Base-by-base conservation (phyloP, 768 basidiomycete species). In the Nevesoporus exiguus region DNA sequence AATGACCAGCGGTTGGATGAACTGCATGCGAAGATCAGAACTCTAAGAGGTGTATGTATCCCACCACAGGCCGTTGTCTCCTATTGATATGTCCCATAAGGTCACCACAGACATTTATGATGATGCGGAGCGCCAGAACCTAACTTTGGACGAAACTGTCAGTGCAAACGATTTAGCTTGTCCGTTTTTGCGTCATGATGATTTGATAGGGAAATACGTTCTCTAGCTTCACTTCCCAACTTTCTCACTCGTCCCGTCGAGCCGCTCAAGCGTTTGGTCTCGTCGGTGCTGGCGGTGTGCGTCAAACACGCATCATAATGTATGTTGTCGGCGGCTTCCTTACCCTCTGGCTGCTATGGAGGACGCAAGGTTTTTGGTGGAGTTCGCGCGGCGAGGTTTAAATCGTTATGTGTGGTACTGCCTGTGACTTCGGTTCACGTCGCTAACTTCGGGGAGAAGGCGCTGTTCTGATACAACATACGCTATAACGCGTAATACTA, bases 101-200 rank as follows among this genome's bases (percentile, higher is more conserved):
- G 79, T 94, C n/a, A 93, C 91, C 13, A 88, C 83, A 3, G 91
- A 94, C 72, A 92, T 94, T 36, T 78, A 94, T 66, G 80, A 83
- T 56, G 92, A 93, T 63, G 86, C 86, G 1, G 91, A 94, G 71
- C 75, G 85, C 10, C 92, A 93, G 73, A 93, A 93, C 63, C 65
- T 80, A 3, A 80, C 86, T 50, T 74, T 94, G 24, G 90, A 93
- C 61, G 82, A 86, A 36, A 84, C 90, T 3, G 90, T 90, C 55
- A 57, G 85, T 68, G 24, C 19, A 13, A 37, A 25, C n/a, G 36
- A 7, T 29, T 7, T n/a, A 51, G 14, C 19, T 15, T 48, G 7
- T 36, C 45, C 31, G 15, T 44, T 3, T 11, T 37, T 7, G 22
- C 47, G 3, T 52, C 17, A 29, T 45, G 43, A 30, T 47, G 10